Evolutionary conservation across 345 rosid genomes (phyloP).

Genomic region (Pistacia integerrima): DNA sequence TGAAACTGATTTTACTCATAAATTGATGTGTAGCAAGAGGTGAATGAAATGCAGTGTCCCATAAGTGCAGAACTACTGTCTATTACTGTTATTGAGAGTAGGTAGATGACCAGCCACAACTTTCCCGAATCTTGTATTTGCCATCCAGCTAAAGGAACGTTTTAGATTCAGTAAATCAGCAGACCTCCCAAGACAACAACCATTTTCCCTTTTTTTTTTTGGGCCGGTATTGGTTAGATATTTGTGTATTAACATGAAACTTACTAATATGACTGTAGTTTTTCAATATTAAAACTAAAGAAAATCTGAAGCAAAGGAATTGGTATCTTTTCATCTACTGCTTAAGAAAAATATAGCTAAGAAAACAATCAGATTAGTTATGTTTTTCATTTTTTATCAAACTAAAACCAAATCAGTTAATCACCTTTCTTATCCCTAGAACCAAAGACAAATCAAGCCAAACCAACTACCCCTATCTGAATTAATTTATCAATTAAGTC

Average conservation of each 20-base stretch:
- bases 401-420: too few species aligned
- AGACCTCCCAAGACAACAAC: neutral
- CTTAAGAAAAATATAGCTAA: too few species aligned
- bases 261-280: too few species aligned
- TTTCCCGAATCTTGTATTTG: neutral
- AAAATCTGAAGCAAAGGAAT: too few species aligned
- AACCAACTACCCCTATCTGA: constrained; percentile 5
- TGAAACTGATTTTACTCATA: constrained; percentile 3
- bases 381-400: too few species aligned
- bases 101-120: neutral
- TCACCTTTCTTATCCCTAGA: too few species aligned
- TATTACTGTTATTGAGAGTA: neutral
- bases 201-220: neutral
- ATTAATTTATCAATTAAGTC: neutral
- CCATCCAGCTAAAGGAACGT: neutral
- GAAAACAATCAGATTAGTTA: too few species aligned
- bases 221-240: neutral
- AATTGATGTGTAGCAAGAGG: neutral
- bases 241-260: too few species aligned
- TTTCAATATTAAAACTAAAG: too few species aligned
- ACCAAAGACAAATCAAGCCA: constrained; percentile 6
- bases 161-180: neutral
- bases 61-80: neutral
- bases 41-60: neutral
- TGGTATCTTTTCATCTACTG: too few species aligned